A percentile compares a stretch with the other conserved stretches of the same genome.
Conservation (phyloP, 345 rosid genomes). For the Triadica sebifera region DNA sequence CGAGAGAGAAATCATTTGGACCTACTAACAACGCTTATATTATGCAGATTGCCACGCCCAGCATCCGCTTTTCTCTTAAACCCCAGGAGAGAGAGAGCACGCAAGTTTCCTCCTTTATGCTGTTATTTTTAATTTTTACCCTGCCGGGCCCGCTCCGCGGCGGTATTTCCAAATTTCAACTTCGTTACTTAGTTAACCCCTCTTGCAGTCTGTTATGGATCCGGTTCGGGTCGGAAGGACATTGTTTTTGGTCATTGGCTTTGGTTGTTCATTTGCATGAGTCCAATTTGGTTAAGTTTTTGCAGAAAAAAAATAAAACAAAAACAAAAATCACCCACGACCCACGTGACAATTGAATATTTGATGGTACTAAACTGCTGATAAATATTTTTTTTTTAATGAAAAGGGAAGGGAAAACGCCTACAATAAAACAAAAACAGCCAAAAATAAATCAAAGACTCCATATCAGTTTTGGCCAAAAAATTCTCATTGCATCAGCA, state of each 20-base stretch:
- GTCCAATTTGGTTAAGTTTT: too few relatives aligned
- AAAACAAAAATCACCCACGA: too few relatives aligned
- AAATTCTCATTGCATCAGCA: too few relatives aligned
- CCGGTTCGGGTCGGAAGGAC: neutral
- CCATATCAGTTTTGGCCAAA: too few relatives aligned
- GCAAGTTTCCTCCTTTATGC: neutral
- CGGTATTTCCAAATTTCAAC: neutral
- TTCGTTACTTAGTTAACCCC: neutral
- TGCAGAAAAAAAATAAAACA: too few relatives aligned
- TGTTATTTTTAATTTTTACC: neutral
- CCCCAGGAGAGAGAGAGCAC: neutral
- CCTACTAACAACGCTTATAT: neutral
- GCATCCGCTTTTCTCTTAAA: neutral
- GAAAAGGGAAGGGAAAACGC: too few relatives aligned
- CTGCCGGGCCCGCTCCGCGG: neutral
- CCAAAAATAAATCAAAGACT: too few relatives aligned
- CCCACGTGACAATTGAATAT: too few relatives aligned
- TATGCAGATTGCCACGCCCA: neutral
- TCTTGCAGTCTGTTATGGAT: neutral
- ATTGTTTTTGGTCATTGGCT: neutral
- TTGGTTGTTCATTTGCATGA: too few relatives aligned
- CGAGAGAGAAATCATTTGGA: conserved; percentile 62
- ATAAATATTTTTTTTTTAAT: too few relatives aligned
- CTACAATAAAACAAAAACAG: too few relatives aligned
- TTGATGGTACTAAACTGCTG: too few relatives aligned